Percentiles rank a stretch among this genome's conserved stretches.
Evolutionary conservation across 2,329 filamentous ascomycete species (phyloP).

Genomic region (Aspergillus eucalypticola): DNA sequence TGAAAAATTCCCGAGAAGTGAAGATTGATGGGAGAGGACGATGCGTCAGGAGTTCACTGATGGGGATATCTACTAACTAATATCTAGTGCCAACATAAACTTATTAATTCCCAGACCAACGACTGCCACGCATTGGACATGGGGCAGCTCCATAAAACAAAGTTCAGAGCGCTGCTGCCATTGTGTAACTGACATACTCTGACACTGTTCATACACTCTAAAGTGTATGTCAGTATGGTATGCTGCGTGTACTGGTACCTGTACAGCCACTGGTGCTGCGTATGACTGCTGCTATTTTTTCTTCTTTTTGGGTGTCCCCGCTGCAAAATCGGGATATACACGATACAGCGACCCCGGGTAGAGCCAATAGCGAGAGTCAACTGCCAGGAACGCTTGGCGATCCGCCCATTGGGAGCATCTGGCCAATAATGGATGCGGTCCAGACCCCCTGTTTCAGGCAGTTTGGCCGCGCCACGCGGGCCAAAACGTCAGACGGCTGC

Average conservation of each 20-base stretch:
- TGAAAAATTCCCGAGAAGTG: neutral
- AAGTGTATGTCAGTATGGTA: neutral
- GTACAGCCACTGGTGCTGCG: neutral
- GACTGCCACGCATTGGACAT: neutral
- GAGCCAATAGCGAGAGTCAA: neutral
- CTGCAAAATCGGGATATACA: neutral
- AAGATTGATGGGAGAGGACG: neutral
- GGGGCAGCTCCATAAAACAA: neutral
- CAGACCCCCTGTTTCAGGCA: neutral
- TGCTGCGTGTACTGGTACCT: neutral
- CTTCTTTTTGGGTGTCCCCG: neutral
- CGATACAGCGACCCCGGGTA: neutral
- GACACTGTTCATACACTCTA: no score
- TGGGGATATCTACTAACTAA: neutral
- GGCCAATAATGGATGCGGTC: neutral
- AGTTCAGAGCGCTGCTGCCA: neutral
- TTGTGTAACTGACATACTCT: no score
- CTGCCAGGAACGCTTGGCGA: neutral
- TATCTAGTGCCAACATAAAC: neutral
- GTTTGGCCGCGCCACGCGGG: slow-evolving; percentile 4
- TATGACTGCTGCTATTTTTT: neutral
- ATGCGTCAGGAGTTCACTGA: neutral
- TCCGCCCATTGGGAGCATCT: neutral
- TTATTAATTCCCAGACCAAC: neutral
- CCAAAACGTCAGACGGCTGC: slow-evolving; percentile 9